phyloP scores from a whole-genome alignment of 2,329 filamentous ascomycete species.

The Beauveria australis region DNA sequence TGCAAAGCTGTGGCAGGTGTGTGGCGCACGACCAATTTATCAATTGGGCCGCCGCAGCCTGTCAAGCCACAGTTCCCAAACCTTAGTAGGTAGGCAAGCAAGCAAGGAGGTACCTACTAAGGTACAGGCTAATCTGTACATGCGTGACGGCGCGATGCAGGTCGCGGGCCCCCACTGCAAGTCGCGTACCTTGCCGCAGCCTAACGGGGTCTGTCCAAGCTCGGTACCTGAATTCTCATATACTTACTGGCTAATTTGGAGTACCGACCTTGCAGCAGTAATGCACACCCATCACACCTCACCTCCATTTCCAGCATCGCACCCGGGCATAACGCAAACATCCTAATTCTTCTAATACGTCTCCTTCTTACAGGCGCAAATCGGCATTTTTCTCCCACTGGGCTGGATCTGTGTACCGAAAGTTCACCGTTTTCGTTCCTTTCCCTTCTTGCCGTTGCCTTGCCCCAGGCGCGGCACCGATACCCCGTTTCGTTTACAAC shows the following conservation, averaged over 20 bases:
- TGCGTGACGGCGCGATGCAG: neutral
- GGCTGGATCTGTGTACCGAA: neutral
- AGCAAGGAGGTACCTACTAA: neutral
- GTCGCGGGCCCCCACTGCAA: slow-evolving; percentile 4
- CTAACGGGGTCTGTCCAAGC: neutral
- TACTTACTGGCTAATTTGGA: neutral
- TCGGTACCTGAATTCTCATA: neutral
- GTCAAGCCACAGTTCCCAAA: neutral
- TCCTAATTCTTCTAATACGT: neutral
- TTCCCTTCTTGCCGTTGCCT: neutral
- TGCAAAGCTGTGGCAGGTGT: neutral
- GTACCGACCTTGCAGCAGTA: neutral
- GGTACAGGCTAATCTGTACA: neutral
- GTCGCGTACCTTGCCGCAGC: slow-evolving; percentile 12
- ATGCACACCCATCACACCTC: neutral
- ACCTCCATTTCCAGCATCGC: slow-evolving; percentile 8
- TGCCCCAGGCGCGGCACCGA: slow-evolving; percentile 2
- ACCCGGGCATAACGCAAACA: neutral
- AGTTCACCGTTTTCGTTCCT: neutral
- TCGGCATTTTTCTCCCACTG: neutral
- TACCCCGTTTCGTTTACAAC: slow-evolving; percentile 9
- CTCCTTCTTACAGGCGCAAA: neutral
- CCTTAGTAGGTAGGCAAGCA: neutral
- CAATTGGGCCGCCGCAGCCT: neutral
- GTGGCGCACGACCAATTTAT: neutral